Base-by-base conservation (phyloP, 1,284 basidiomycete genomes). In the Puccinia polysora region DNA sequence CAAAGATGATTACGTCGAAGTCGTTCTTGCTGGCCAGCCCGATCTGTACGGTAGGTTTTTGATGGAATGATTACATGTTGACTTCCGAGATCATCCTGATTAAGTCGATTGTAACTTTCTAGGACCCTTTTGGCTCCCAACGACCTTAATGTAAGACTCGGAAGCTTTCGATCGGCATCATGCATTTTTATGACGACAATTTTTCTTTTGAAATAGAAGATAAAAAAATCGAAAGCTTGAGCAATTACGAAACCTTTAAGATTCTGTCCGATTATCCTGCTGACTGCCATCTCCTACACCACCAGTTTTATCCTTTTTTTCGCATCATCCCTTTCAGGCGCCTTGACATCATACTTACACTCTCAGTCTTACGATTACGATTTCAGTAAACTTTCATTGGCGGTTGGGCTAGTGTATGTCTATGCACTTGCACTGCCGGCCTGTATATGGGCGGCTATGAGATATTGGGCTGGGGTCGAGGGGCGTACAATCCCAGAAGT, bases 51-150 rank as follows among this genome's bases (percentile, higher is more conserved):
- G 81, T 81, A 23, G 40, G 73, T 63, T 76, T 59, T 49, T 7
- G 8, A 12, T 14, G 3, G 12, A 5, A 45, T 47, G n/a, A 15
- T 52, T n/a, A 12, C 28, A n/a, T 30, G 32, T 15, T 30, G 4
- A 23, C 34, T 15, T n/a, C 23, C 2, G 47, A 4, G 18, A 40
- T 25, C 23, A 43, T 34, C 12, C 23, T 59, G 30, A 36, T 53
- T 6, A n/a, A 28, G 15, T 52, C 6, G 6, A 62, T 50, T 20
- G 8, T 43, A 34, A 28, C 15, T 20, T 18, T 23, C 14, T 74
- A 82, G 92, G 93, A 1, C 91, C 93, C 0, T 96, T 97, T 82
- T 97, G 93, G 93, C 90, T 91, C 0, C 84, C 94, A 59, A 93
- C 91, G 0, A 95, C 92, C 0, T 85, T 96, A 75, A 89, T 95